These are phyloP conservation scores for Umbellularia californica DNA, from an alignment of 164 flowering plant species.

Conservation along the genomic window DNA sequence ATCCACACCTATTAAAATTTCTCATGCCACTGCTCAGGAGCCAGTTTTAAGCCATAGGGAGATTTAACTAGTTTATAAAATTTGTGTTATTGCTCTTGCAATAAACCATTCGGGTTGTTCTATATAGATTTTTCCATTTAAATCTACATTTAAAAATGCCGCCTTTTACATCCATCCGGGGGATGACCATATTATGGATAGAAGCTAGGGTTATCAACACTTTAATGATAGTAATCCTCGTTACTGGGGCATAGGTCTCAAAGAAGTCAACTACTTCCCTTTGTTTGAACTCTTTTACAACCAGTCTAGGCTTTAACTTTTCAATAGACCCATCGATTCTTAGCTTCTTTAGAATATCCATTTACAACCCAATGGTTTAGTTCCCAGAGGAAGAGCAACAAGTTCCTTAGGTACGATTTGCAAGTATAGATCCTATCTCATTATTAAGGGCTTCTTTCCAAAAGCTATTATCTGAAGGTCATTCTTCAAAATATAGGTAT, in stretches of 20 bases:
- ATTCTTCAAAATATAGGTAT: too few relatives aligned
- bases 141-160: too few relatives aligned
- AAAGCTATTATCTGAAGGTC: too few relatives aligned
- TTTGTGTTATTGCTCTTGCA: neutral
- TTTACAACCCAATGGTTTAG: too few relatives aligned
- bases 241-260: neutral
- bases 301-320: neutral
- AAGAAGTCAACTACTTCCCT: neutral
- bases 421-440: neutral
- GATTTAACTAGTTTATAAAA: neutral
- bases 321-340: neutral
- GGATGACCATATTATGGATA: too few relatives aligned
- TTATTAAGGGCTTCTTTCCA: too few relatives aligned
- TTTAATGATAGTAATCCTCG: neutral
- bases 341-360: neutral
- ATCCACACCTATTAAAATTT: neutral
- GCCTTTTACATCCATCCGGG: too few relatives aligned
- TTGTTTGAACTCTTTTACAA: too few relatives aligned
- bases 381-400: too few relatives aligned
- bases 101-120: neutral
- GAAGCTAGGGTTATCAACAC: neutral
- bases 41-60: neutral
- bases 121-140: too few relatives aligned
- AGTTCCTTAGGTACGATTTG: neutral
- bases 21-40: neutral